phyloP scores from a whole-genome alignment of 2,329 filamentous ascomycete species.

The Aspergillus pseudonomiae region DNA sequence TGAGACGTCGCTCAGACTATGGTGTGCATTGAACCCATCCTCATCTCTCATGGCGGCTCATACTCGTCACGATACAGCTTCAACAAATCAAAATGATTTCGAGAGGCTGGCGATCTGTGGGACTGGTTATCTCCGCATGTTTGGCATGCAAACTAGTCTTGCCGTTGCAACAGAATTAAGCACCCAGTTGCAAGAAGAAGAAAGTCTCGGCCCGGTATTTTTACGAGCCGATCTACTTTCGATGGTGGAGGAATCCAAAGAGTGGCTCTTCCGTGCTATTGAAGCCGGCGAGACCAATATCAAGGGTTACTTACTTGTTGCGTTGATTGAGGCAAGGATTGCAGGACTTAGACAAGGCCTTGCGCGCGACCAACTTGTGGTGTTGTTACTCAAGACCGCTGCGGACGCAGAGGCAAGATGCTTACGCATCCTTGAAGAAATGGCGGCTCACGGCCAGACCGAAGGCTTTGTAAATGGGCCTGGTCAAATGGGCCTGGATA shows the following conservation, averaged over 20 bases:
- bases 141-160: constrained; percentile 23
- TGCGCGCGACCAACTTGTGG: constrained; percentile 36
- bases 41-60: constrained; percentile 19
- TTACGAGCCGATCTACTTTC: constrained; percentile 32
- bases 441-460: constrained; percentile 16
- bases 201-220: constrained; percentile 27
- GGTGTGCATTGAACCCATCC: constrained; percentile 42
- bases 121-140: constrained; percentile 31
- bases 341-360: constrained; percentile 45
- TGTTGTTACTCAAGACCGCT: constrained; percentile 41
- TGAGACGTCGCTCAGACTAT: constrained; percentile 54
- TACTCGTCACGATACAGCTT: constrained; percentile 3
- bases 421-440: constrained; percentile 29
- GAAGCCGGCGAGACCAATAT: constrained; percentile 58
- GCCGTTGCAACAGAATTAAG: constrained; percentile 30
- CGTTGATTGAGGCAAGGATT: constrained; percentile 47
- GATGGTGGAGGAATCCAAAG: constrained; percentile 44
- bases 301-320: constrained; percentile 54
- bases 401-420: constrained; percentile 35
- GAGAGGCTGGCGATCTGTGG: constrained; percentile 43
- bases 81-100: constrained; percentile 35
- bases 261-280: constrained; percentile 47
- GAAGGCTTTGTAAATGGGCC: constrained; percentile 13
- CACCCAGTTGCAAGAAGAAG: constrained; percentile 32
- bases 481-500: constrained; percentile 27